Evolutionary conservation across 495 filamentous ascomycete species (phyloP).

Genomic region (Annulohypoxylon nitens): DNA sequence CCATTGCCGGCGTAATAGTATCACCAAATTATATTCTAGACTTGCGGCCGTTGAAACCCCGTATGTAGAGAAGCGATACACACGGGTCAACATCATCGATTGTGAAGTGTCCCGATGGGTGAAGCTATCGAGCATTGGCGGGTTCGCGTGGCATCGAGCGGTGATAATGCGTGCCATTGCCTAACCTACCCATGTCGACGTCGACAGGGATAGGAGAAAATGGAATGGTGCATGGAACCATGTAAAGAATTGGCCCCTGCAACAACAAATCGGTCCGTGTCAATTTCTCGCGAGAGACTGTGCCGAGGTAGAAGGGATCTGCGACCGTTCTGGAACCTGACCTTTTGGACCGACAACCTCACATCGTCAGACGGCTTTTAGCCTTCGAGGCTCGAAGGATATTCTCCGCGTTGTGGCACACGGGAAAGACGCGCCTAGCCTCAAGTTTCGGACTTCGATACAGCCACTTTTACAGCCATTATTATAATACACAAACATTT

Average conservation of each 20-base stretch:
- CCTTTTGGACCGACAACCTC: constrained; percentile 32
- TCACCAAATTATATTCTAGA: constrained; percentile 6
- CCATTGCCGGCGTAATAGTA: constrained; percentile 18
- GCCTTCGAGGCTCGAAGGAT: constrained; percentile 18
- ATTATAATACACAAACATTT: not conserved
- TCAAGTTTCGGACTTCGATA: constrained; percentile 30
- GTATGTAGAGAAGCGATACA: constrained; percentile 10
- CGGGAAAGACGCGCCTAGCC: constrained; percentile 31
- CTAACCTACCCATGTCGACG: constrained; percentile 37
- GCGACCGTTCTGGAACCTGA: constrained; percentile 46
- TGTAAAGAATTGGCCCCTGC: constrained; percentile 40
- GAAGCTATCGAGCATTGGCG: constrained; percentile 31
- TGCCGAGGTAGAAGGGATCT: constrained; percentile 39
- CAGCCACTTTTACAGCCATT: constrained; percentile 17
- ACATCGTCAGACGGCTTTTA: constrained; percentile 22
- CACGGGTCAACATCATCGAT: not conserved
- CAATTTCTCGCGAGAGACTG: constrained; percentile 31
- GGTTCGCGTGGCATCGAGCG: constrained; percentile 44
- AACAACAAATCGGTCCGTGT: constrained; percentile 33
- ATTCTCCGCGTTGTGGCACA: constrained; percentile 27
- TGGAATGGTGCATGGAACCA: constrained; percentile 46
- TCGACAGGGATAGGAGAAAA: constrained; percentile 45
- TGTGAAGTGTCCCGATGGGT: constrained; percentile 10
- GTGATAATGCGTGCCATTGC: constrained; percentile 39
- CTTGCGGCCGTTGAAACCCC: constrained; percentile 7